Base-by-base conservation (phyloP, 2,329 filamentous ascomycete species). In the Diaporthe longicolla region DNA sequence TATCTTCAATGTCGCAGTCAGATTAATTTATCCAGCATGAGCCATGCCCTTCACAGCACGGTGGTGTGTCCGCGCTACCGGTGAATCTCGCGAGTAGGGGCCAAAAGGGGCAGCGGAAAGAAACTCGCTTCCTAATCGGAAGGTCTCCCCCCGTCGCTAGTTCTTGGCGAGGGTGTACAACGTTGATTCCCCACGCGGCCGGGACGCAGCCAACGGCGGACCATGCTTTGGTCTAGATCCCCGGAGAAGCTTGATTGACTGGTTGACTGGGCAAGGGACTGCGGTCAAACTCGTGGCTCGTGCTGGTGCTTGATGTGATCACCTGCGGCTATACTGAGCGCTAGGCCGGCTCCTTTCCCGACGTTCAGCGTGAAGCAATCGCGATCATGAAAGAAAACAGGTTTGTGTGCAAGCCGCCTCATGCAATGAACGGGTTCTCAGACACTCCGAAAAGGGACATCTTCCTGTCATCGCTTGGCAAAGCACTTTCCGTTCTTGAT, bases 1-100 rank as follows among this genome's bases (percentile, higher is more conserved):
- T 29, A 21, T 13, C 3, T 35, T 68, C 48, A 35, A 5, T 11
- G 63, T 54, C 26, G 63, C 63, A 68, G 19, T 68, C 32, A 21
- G 48, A 37, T 68, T 68, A 68, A 68, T 68, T 54, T 68, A 68
- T 68, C 48, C 63, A 40, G 32, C 45, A 54, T 40, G 48, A 68
- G 48, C 63, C 63, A 54, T 68, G 32, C 63, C 63, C 48, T 52
- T 68, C 45, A 26, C 7, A 68, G 63, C 29, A 68, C 48, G n/a
- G 32, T 40, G 32, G 63, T 26, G 45, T 54, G 63, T 40, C 63
- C 63, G 32, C 63, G 32, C 48, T 68, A 68, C 63, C 63, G 63
- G 63, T 37, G 32, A 54, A 54, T 54, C 32, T 68, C 48, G 32
- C 48, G 21, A 26, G 48, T 40, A 24, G 48, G 37, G 63, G 37